Base-by-base conservation (phyloP, 768 basidiomycete genomes). In the Chalciporus pseudorubinellus region DNA sequence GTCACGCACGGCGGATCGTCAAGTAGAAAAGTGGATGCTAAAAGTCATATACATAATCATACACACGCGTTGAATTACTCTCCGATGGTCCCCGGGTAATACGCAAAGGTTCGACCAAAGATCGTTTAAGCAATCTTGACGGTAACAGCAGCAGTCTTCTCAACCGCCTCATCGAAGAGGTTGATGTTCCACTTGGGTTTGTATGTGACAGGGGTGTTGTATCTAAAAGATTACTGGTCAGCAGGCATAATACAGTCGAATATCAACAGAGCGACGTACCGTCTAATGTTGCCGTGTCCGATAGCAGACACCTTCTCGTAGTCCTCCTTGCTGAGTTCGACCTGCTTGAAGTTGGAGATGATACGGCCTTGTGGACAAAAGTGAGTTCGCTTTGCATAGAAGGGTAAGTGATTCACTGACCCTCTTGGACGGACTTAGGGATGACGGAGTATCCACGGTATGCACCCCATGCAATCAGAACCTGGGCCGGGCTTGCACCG, bases 381-480 rank as follows among this genome's bases (percentile, higher is more conserved):
- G 55, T n/a, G 21, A 16, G 2, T n/a, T 14, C 13, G 22, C 13
- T 39, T 46, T 16, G 48, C 21, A 28, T 40, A 21, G 20, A 38
- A n/a, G 16, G 31, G 20, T n/a, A 13, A 22, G 5, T 38, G 50
- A 14, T n/a, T 47, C 21, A 49, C 66, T 18, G 34, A 79, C 77
- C 70, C 62, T 85, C 75, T 51, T 84, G 75, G 22, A 91, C 87
- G 49, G 82, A 84, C 78, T 94, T 93, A 16, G 92, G 92, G 60
- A 93, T 90, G 55, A 93, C 86, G 9, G 83, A 84, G 68, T 83
- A 85, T 12, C 90, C 92, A 38, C 89, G 79, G 59, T 83, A 66
- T 33, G 70, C 79, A 12, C 82, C 86, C 90, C 90, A 95, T 0
- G 89, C 88, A 53, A 95, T 72, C 48, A 94, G 76, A 33, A 94